Percentiles rank a stretch among this genome's conserved stretches.
Evolutionary conservation across 2,329 filamentous ascomycete species (phyloP).

Genomic region (Hawksworthiomyces lignivorus): DNA sequence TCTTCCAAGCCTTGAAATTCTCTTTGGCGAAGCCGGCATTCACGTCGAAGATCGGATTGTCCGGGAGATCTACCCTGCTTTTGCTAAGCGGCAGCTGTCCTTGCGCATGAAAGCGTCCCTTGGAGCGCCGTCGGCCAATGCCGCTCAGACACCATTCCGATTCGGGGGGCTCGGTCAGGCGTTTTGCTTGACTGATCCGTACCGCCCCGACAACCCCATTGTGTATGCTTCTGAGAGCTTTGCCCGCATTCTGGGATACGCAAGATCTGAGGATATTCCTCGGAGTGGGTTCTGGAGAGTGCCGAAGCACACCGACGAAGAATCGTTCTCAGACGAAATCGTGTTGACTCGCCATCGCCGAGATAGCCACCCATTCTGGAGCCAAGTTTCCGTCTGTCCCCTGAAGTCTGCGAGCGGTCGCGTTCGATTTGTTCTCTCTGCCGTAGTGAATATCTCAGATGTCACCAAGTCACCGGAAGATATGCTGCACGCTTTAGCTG

Average conservation of each 20-base stretch:
- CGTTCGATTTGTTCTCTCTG: constrained; percentile 46
- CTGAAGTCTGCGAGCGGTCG: constrained; percentile 40
- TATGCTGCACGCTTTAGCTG: constrained; percentile 40
- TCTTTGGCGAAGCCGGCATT: constrained; percentile 32
- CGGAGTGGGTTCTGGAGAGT: constrained; percentile 43
- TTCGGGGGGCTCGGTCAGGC: constrained; percentile 45
- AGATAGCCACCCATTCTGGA: constrained; percentile 46
- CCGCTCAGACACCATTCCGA: constrained; percentile 21
- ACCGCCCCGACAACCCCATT: constrained; percentile 42
- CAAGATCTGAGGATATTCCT: constrained; percentile 35
- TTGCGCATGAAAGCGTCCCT: constrained; percentile 37
- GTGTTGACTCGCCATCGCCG: constrained; percentile 39
- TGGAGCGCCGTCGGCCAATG: constrained; percentile 19
- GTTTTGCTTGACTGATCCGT: constrained; percentile 49
- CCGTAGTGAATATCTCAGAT: constrained; percentile 50
- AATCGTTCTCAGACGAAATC: constrained; percentile 29
- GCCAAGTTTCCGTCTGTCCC: constrained; percentile 46
- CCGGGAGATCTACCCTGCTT: constrained; percentile 39
- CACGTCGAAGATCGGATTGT: constrained; percentile 34
- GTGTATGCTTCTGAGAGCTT: constrained; percentile 43
- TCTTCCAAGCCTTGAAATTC: constrained; percentile 35
- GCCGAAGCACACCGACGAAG: constrained; percentile 29
- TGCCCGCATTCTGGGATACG: constrained; percentile 39
- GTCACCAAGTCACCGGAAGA: constrained; percentile 43
- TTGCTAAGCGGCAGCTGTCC: constrained; percentile 41